Evolutionary conservation across 345 rosid species (phyloP).

Genomic region (Cardamine chenopodiifolia): DNA sequence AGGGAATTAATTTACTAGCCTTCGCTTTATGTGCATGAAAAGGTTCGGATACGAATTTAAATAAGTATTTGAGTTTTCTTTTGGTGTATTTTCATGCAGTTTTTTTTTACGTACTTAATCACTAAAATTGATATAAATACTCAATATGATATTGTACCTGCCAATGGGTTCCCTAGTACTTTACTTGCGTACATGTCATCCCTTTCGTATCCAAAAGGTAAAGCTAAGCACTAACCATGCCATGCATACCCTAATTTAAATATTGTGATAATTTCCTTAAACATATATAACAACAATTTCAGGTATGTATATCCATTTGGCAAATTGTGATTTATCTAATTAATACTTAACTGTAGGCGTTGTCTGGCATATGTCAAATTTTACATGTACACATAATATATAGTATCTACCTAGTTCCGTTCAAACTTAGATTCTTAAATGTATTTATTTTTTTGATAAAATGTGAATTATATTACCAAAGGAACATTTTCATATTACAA

Average conservation of each 20-base stretch:
- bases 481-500: too few relatives aligned
- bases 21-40: constrained; percentile 27
- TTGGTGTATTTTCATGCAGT: constrained; percentile 25
- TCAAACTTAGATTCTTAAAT: constrained; percentile 15
- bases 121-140: neutral
- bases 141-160: constrained; percentile 37
- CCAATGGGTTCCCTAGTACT: constrained; percentile 27
- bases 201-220: constrained; percentile 41
- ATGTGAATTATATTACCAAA: too few relatives aligned
- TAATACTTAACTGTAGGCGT: neutral
- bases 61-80: neutral
- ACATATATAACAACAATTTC: neutral
- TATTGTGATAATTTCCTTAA: constrained; percentile 6
- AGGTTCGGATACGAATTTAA: neutral
- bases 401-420: constrained; percentile 12
- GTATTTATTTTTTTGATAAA: too few relatives aligned
- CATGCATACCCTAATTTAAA: constrained; percentile 12
- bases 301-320: neutral
- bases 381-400: neutral
- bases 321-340: neutral
- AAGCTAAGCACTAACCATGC: constrained; percentile 36
- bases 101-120: neutral
- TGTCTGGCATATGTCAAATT: constrained; percentile 1
- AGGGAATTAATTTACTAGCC: constrained; percentile 23
- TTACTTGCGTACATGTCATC: constrained; percentile 29